Base-by-base conservation (phyloP, 140 eudicot species). In the Cichorium intybus region DNA sequence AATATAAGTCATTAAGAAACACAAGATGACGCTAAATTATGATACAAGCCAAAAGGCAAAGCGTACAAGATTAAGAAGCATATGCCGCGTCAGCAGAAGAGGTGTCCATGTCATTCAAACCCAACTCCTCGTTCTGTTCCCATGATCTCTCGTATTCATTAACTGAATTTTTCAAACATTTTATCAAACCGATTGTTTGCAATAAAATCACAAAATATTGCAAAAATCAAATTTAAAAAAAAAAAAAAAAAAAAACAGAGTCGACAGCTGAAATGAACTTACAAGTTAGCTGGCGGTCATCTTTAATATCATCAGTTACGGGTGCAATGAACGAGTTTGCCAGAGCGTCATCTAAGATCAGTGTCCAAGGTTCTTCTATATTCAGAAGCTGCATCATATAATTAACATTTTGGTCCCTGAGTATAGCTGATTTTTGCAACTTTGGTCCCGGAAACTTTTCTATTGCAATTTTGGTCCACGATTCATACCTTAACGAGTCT, bases 51-150 rank as follows among this genome's bases (percentile, higher is more conserved):
- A 14, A 61, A 14, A 50, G 24, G 11, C 23, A 10, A 70, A 10
- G 50, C 6, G 24, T 31, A 39, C 27, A 52, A 24, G 52, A 23
- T 41, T 41, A 28, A 43, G 62, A 37, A 50, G 50, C 70, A 70
- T 91, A 87, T 24, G 96, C 97, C 68, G 72, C 96, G 66, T 91
- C 97, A 15, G 96, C 97, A 21, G 87, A 79, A 10, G 96, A 84
- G 24, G 97, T 91, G 82, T 91, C 97, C 91, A 91, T 91, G 63
- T 87, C 97, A 31, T 87, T 91, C 39, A 91, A 80, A 15, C 97
- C 97, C 78, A 87, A 70, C 68, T 91, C 97, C 78, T 91, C 97
- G 31, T 91, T 91, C 71, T 91, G 97, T 69, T 91, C 96, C 95
- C 95, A 91, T 10, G 95, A 82, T 58, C 97, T 82, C 82, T 84